Evolutionary conservation across 371 early-diverging fungal genomes (phyloP), one percentile per base, ranked within the genome.

Genomic region (Apophysomyces variabilis): DNA sequence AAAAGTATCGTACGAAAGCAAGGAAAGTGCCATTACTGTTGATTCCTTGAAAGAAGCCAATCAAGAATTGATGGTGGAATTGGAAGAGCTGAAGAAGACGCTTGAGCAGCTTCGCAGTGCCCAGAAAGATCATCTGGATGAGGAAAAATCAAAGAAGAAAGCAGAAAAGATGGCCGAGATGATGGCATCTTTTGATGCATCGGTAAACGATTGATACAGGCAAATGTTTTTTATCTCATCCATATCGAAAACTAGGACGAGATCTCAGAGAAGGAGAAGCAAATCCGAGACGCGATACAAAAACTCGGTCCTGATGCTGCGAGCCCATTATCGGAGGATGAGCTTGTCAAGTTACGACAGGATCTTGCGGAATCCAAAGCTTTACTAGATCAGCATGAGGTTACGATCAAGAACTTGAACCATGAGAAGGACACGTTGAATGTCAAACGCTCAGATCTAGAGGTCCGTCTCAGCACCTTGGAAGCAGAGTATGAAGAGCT

Each of bases 401-500:
- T 84, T 63, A 78, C 85, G 3, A 91, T 94, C 41, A 58, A 81
- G 11, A 89, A 92, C 56, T 85, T 94, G 26, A 76, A 71, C 38
- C 66, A 78, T 36, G 88, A 91, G 66, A 92, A 91, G 59, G 88
- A 87, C 9, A 56, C 69, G 4, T 76, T 93, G 61, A 80, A 82
- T 38, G 69, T 77, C 62, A 89, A 89, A 77, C 85, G 88, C 54
- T 79, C 84, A 39, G 95, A 94, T n/a, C 72, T 92, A 37, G 96
- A 96, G 70, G 67, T 76, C 63, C 87, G 90, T 56, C 84, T 93
- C 32, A 84, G 86, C 39, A 75, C 83, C 8, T 80, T 96, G 36
- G 93, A 95, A 73, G 71, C 85, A 38, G 98, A 97, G 75, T 97
- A 95, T 73, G 95, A 95, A 67, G 95, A 96, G 74, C 78, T 96